Evolutionary conservation across 139 green algal species (phyloP).

Genomic region (Edaphochlamys debaryana): DNA sequence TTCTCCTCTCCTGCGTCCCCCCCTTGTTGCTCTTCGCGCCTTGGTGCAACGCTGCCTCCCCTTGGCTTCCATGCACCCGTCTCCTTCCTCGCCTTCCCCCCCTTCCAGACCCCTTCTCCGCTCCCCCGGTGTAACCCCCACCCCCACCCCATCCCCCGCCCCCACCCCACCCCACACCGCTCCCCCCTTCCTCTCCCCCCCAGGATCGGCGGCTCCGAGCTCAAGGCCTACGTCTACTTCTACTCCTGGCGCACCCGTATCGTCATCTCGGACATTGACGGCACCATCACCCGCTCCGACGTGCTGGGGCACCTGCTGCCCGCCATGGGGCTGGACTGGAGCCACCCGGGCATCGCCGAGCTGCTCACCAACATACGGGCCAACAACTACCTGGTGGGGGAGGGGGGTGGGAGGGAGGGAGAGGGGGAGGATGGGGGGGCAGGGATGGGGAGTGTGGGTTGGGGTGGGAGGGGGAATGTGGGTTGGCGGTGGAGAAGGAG

Average conservation of each 20-base stretch:
- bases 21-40: no score
- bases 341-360: constrained; percentile 82
- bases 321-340: constrained; percentile 90
- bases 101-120: no score
- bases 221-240: constrained; percentile 86
- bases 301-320: constrained; percentile 93
- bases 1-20: no score
- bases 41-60: no score
- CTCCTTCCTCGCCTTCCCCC: no score
- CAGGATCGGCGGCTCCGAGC: constrained; percentile 49
- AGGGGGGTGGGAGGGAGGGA: background rate
- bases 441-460: no score
- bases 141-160: no score
- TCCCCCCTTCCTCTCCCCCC: background rate
- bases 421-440: background rate
- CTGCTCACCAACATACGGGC: constrained; percentile 80
- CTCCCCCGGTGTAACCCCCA: no score
- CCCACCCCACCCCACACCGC: no score
- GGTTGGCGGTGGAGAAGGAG: background rate
- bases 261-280: constrained; percentile 89
- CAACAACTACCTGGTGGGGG: constrained; percentile 83
- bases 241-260: constrained; percentile 58
- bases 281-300: constrained; percentile 92
- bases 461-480: no score
- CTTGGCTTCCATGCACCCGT: no score